Percentiles rank a stretch among this genome's conserved stretches.
Conservation (phyloP, 1,139 yeast genomes). For the Saccharomyces hybrid region DNA sequence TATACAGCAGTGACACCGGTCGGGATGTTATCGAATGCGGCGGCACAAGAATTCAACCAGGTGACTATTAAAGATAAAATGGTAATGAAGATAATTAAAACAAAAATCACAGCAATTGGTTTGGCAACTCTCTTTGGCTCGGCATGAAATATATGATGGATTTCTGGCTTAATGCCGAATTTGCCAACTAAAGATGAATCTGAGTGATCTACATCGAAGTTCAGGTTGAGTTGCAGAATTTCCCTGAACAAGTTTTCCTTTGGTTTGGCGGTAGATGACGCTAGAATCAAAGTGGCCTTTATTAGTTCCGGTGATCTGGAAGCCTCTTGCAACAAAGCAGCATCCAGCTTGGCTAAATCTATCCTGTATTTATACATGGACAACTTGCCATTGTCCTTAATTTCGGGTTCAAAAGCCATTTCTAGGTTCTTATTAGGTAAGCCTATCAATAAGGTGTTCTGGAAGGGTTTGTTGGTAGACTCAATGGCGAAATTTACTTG, state of each 20-base stretch:
- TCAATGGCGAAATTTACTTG: slow-evolving; percentile 17
- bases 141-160: slow-evolving; percentile 56
- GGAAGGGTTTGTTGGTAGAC: slow-evolving; percentile 15
- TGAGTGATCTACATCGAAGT: slow-evolving; percentile 1
- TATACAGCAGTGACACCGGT: slow-evolving; percentile 19
- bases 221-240: slow-evolving; percentile 12
- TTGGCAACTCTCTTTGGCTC: slow-evolving; percentile 52
- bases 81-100: slow-evolving; percentile 35
- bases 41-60: slow-evolving; percentile 45
- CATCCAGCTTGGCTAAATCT: background rate
- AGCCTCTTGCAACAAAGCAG: background rate
- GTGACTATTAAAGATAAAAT: slow-evolving; percentile 27
- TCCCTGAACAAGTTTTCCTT: slow-evolving; percentile 8
- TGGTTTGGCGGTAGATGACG: background rate
- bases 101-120: slow-evolving; percentile 48
- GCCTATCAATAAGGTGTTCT: slow-evolving; percentile 20
- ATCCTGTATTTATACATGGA: background rate
- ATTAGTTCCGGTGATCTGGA: background rate
- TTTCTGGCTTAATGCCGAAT: slow-evolving; percentile 42
- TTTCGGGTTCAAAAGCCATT: slow-evolving; percentile 10
- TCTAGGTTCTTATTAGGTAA: slow-evolving; percentile 18
- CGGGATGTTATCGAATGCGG: slow-evolving; percentile 38
- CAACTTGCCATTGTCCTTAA: slow-evolving; percentile 7
- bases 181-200: slow-evolving; percentile 1
- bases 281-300: slow-evolving; percentile 2